Evolutionary conservation across 1,284 basidiomycete species (phyloP).

Genomic region (Cutaneotrichosporon sp.): DNA sequence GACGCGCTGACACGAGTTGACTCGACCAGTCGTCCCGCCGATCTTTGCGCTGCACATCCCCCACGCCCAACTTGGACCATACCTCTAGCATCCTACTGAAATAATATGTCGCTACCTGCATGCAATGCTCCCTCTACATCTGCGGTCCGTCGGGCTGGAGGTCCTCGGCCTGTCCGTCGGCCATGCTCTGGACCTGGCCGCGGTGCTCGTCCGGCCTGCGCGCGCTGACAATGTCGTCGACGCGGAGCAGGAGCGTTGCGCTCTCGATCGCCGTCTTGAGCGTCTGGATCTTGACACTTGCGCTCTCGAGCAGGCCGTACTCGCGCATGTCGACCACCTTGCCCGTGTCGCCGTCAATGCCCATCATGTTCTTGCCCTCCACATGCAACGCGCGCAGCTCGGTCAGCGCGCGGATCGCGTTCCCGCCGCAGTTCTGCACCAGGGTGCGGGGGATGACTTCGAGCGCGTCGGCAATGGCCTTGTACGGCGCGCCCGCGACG

Average conservation of each 20-base stretch:
- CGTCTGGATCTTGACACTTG: slow-evolving; percentile 96
- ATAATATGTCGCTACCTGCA: slow-evolving; percentile 3
- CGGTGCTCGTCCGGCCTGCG: slow-evolving; percentile 49
- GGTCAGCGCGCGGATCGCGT: slow-evolving; percentile 86
- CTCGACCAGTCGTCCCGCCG: too few relatives aligned
- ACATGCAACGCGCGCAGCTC: slow-evolving; percentile 88
- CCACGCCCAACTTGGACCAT: too few relatives aligned
- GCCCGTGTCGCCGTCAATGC: slow-evolving; percentile 90
- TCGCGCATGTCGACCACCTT: slow-evolving; percentile 93
- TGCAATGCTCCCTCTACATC: slow-evolving; percentile 7
- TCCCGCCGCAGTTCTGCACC: slow-evolving; percentile 93
- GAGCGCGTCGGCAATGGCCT: slow-evolving; percentile 91
- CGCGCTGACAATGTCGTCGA: slow-evolving; percentile 91
- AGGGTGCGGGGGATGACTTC: slow-evolving; percentile 95
- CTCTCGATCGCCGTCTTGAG: slow-evolving; percentile 97
- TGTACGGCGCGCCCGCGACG: slow-evolving; percentile 83
- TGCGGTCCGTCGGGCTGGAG: slow-evolving; percentile 11
- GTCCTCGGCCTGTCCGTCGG: slow-evolving; percentile 20
- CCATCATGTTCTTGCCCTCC: slow-evolving; percentile 82
- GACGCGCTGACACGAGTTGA: too few relatives aligned
- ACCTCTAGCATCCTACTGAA: too few relatives aligned
- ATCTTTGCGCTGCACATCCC: too few relatives aligned
- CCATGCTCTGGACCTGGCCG: slow-evolving; percentile 47
- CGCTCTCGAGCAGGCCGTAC: slow-evolving; percentile 90
- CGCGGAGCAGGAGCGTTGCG: slow-evolving; percentile 82